These are phyloP conservation scores for Thyridium curvatum DNA, from an alignment of 2,329 filamentous ascomycete species.

Conservation along the genomic window DNA sequence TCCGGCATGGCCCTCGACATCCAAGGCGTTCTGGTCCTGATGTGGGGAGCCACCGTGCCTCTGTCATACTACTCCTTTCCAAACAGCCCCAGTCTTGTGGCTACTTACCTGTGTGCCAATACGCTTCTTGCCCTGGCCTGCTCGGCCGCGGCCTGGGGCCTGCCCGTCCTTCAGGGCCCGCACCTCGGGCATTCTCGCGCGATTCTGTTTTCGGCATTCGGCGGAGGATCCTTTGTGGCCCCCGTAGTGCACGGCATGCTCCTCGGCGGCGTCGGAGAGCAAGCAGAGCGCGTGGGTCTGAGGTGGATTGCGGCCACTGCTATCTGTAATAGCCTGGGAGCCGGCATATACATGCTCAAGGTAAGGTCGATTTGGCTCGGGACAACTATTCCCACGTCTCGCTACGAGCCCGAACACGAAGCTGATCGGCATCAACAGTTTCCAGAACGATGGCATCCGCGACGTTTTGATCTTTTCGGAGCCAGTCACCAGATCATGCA, in stretches of 20 bases:
- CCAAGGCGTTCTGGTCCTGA: slow-evolving; percentile 53
- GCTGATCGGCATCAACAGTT: slow-evolving; percentile 18
- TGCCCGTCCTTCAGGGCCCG: slow-evolving; percentile 20
- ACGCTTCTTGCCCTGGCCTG: slow-evolving; percentile 27
- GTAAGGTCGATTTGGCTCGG: slow-evolving; percentile 9
- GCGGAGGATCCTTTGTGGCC: slow-evolving; percentile 27
- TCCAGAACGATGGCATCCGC: slow-evolving; percentile 35
- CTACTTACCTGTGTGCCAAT: slow-evolving; percentile 27
- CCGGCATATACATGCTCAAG: slow-evolving; percentile 26
- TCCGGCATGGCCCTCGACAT: slow-evolving; percentile 56
- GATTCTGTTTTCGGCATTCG: slow-evolving; percentile 32
- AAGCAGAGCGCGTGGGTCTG: slow-evolving; percentile 30
- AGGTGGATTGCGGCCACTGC: slow-evolving; percentile 30
- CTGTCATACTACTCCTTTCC: slow-evolving; percentile 50
- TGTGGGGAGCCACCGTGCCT: slow-evolving; percentile 56
- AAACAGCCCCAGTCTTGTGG: slow-evolving; percentile 22
- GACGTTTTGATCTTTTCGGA: slow-evolving; percentile 37
- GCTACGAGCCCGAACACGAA: too few species aligned
- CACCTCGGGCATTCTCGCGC: slow-evolving; percentile 30
- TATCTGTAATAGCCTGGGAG: slow-evolving; percentile 28
- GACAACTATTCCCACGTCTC: too few species aligned
- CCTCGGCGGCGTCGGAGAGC: slow-evolving; percentile 11
- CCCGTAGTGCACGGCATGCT: slow-evolving; percentile 30
- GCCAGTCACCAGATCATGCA: slow-evolving; percentile 44
- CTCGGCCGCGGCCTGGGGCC: slow-evolving; percentile 27